Percentiles rank a stretch among this genome's conserved stretches.
Conservation (phyloP, 345 rosid species). For the Hypericum perforatum region DNA sequence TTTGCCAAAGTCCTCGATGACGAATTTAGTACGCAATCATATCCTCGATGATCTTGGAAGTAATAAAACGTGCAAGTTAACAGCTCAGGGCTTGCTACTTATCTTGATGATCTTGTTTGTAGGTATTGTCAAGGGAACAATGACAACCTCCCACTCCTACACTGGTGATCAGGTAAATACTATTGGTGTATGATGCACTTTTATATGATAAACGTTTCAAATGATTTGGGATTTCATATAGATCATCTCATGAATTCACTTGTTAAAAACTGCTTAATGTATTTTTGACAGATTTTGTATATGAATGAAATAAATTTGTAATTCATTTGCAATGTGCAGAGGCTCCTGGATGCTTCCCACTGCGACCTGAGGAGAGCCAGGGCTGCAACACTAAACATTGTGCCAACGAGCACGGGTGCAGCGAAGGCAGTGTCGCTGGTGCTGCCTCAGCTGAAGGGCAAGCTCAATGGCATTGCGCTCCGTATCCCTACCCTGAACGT, state of each 20-base stretch:
- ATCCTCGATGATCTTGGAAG: background rate
- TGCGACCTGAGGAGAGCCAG: constrained; percentile 96
- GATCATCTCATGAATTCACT: no score
- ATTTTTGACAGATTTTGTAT: no score
- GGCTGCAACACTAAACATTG: constrained; percentile 93
- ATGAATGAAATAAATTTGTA: no score
- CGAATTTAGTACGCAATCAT: constrained; percentile 52
- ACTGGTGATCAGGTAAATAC: constrained; percentile 82
- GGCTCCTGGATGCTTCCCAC: constrained; percentile 96
- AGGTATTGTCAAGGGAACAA: constrained; percentile 98
- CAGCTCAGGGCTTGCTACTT: background rate
- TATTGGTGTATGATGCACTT: no score
- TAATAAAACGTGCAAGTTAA: background rate
- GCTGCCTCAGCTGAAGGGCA: constrained; percentile 97
- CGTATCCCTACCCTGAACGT: constrained; percentile 97
- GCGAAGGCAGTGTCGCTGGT: constrained; percentile 97
- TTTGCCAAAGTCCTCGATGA: constrained; percentile 86
- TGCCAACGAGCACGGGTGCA: constrained; percentile 97
- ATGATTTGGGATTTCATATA: no score
- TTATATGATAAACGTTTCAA: no score
- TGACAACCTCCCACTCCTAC: constrained; percentile 98
- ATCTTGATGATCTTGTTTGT: constrained; percentile 10
- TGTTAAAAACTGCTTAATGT: no score
- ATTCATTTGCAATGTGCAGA: constrained; percentile 31
- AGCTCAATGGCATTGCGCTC: constrained; percentile 94